phyloP scores from a whole-genome alignment of 73 alveolate genomes.

The Durusdinium trenchii region DNA sequence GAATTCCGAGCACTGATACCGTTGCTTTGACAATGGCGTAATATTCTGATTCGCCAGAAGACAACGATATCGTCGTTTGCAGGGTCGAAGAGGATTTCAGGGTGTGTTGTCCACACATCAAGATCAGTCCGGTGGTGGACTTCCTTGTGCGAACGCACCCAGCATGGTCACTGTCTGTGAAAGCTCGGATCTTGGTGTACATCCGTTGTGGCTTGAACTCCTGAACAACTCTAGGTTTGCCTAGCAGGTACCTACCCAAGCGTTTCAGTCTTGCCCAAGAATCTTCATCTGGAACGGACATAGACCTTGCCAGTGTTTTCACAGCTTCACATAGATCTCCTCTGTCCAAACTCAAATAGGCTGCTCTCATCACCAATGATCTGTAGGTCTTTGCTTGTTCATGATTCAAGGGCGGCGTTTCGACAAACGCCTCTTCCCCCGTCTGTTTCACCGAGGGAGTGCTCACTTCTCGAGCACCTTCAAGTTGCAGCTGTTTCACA shows the following conservation, averaged over 20 bases:
- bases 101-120: neutral
- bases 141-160: neutral
- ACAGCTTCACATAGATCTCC: neutral
- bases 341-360: conserved; percentile 20
- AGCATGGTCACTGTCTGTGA: too few species aligned
- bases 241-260: neutral
- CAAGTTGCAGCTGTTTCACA: neutral
- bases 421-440: neutral
- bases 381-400: neutral
- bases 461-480: neutral
- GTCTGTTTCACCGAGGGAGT: conserved; percentile 36
- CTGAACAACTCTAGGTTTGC: neutral
- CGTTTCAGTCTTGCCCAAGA: neutral
- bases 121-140: neutral
- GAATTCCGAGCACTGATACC: neutral
- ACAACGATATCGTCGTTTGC: neutral
- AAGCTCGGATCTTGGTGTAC: neutral
- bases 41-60: neutral
- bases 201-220: neutral
- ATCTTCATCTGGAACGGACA: neutral
- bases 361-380: conserved; percentile 4
- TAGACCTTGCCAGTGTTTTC: neutral
- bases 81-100: neutral
- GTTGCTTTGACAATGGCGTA: neutral
- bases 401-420: conserved; percentile 3